phyloP scores from a whole-genome alignment of 345 rosid species.

The Melaleuca quinquenervia region DNA sequence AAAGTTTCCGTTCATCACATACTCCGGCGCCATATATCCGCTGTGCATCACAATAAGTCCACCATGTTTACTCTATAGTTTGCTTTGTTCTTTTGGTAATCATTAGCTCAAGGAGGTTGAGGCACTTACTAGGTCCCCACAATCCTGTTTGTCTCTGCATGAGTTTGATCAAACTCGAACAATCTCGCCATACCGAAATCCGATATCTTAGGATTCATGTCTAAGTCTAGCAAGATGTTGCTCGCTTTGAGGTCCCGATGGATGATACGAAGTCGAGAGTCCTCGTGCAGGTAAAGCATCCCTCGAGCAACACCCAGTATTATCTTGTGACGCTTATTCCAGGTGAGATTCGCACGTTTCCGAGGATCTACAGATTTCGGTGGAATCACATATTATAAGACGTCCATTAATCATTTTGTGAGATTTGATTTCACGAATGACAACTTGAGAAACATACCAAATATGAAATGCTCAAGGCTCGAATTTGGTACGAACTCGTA shows the following conservation, averaged over 20 bases:
- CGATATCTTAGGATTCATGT: conserved; percentile 44
- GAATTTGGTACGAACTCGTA: conserved; percentile 36
- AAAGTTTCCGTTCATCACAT: conserved; percentile 30
- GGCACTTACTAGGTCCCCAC: conserved; percentile 36
- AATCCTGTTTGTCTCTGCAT: conserved; percentile 31
- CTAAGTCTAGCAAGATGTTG: conserved; percentile 32
- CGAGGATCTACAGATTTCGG: neutral
- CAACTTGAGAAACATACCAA: conserved; percentile 6
- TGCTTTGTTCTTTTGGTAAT: neutral
- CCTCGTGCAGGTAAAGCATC: conserved; percentile 37
- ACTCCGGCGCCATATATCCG: conserved; percentile 42
- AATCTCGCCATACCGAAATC: conserved; percentile 47
- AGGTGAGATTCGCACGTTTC: neutral
- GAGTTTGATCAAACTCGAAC: conserved; percentile 33
- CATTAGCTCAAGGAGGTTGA: neutral
- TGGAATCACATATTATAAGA: neutral
- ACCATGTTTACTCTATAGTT: neutral
- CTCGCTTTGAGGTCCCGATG: conserved; percentile 36
- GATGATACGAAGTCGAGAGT: conserved; percentile 37
- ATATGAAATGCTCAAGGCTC: conserved; percentile 33
- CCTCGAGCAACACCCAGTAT: conserved; percentile 30
- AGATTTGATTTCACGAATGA: neutral
- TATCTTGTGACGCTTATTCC: neutral
- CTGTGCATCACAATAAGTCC: conserved; percentile 3
- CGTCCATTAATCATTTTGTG: neutral